Evolutionary conservation across 192 early-diverging fungal species (phyloP), one percentile per base, ranked within the genome.

Genomic region (Bifiguratus adelaidae): DNA sequence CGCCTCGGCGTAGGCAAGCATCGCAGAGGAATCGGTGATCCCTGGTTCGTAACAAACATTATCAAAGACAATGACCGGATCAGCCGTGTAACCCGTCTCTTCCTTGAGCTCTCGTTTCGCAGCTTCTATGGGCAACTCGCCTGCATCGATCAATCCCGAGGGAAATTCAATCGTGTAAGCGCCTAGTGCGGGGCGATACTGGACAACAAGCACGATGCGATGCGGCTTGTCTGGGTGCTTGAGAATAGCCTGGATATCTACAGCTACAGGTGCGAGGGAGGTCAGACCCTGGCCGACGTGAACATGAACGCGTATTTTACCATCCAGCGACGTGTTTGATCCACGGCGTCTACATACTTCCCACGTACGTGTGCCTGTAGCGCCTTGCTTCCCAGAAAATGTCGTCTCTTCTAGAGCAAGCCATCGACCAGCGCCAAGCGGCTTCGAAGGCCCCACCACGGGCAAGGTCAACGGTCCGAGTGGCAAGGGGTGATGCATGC

Each of bases 31-130:
- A 30, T 56, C 54, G 9, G 74, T 70, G 37, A 76, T 27, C 0
- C 70, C 74, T 9, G 74, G 74, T 35, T 76, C 74, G 55, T 70
- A 73, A n/a, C 62, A 53, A 13, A 68, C 40, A 3, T 61, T 53
- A 0, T 41, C 43, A 21, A 15, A 11, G 46, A 58, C 8, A 49
- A 16, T 47, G 49, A 53, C 30, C 16, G 7, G 26, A 42, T 55
- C 60, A 33, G 26, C 28, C 25, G 45, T 47, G 16, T 61, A 74
- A 2, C 72, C 72, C 19, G 64, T 70, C 34, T 74, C 72, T 43
- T 74, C 72, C 12, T 32, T 44, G 6, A 74, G 44, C 43, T 74
- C 72, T 1, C 72, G 55, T 13, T 60, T 30, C 6, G 68, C 72
- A 22, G 72, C 62, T 12, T 47, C 4, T 19, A 49, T 46, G 3